Conservation (phyloP, 192 early-diverging fungal species). For the Podila clonocystis region DNA sequence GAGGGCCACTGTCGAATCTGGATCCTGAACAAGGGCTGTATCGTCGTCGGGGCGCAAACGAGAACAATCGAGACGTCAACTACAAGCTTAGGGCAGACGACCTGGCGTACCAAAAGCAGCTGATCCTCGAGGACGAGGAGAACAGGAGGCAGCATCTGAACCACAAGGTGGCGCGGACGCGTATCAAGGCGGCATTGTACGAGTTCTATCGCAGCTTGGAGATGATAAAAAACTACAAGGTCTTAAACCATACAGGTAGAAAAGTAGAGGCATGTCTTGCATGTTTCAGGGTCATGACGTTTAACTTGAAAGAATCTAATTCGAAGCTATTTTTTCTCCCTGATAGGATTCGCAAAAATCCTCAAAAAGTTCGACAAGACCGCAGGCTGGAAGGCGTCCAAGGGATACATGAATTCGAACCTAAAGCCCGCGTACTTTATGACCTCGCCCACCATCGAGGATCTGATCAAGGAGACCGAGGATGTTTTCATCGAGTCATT, state of each 20-base stretch:
- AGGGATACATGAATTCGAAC: slow-evolving; percentile 23
- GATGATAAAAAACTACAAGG: slow-evolving; percentile 75
- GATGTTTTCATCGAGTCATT: slow-evolving; percentile 71
- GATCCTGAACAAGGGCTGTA: slow-evolving; percentile 8
- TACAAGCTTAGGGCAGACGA: neutral
- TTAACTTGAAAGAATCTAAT: no score
- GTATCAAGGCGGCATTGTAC: slow-evolving; percentile 74
- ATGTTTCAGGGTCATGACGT: no score
- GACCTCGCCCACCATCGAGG: slow-evolving; percentile 63
- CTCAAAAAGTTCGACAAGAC: slow-evolving; percentile 84
- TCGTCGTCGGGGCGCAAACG: neutral
- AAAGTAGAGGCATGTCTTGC: neutral
- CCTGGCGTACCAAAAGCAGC: slow-evolving; percentile 19
- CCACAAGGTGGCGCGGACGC: slow-evolving; percentile 59
- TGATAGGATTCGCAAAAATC: slow-evolving; percentile 77
- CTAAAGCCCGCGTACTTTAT: slow-evolving; percentile 59
- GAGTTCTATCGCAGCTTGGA: slow-evolving; percentile 80
- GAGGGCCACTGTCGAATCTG: neutral
- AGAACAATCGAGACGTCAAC: neutral
- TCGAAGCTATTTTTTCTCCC: neutral
- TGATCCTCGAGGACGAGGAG: slow-evolving; percentile 25
- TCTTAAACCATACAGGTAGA: slow-evolving; percentile 38
- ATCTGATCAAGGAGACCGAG: slow-evolving; percentile 72
- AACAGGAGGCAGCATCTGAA: slow-evolving; percentile 23
- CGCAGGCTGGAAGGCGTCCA: slow-evolving; percentile 40